These are phyloP conservation scores for Tetraselmis chui DNA, from an alignment of 139 green algal species.

Conservation along the genomic window DNA sequence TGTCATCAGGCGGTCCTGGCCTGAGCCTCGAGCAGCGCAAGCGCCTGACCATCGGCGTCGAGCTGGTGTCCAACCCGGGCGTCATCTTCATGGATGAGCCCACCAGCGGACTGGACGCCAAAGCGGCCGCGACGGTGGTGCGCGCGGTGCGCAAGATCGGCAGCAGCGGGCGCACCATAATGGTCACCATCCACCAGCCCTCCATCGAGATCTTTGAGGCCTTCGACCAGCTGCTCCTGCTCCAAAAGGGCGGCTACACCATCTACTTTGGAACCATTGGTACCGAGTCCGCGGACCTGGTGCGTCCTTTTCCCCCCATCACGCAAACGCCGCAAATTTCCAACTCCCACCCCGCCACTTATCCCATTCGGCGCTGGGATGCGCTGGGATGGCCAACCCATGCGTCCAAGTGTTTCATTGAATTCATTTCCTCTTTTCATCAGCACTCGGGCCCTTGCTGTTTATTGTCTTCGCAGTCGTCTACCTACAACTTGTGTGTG, in stretches of 20 bases:
- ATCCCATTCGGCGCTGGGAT: no score
- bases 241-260: background rate
- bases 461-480: no score
- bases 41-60: conserved; percentile 40
- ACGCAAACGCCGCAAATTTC: no score
- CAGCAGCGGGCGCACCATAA: conserved; percentile 27
- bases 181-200: conserved; percentile 5
- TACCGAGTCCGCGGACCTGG: background rate
- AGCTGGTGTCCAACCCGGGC: conserved; percentile 40
- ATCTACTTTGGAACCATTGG: conserved; percentile 5
- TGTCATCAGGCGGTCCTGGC: background rate
- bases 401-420: no score
- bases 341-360: no score
- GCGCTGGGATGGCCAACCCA: no score
- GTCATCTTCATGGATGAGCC: conserved; percentile 37
- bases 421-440: no score
- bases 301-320: no score
- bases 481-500: no score
- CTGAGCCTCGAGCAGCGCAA: background rate
- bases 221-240: conserved; percentile 4
- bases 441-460: no score
- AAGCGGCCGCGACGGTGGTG: background rate
- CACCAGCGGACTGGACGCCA: conserved; percentile 5
- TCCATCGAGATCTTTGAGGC: conserved; percentile 5
- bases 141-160: conserved; percentile 25